Evolutionary conservation across 139 green algal species (phyloP).

Genomic region (Haematococcus lacustris): DNA sequence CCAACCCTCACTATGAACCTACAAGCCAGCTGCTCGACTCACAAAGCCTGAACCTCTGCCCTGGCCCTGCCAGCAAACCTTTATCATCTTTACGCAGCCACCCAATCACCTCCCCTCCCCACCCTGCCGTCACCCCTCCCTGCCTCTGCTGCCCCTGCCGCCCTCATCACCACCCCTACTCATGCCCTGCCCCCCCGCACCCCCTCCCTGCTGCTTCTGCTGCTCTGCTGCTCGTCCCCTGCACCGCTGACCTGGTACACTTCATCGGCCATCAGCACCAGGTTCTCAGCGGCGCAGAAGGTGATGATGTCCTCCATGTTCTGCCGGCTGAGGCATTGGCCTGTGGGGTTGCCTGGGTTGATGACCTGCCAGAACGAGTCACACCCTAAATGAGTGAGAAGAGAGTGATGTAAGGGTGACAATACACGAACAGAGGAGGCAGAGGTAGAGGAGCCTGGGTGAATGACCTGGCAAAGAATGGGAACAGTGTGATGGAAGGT

Average conservation of each 20-base stretch:
- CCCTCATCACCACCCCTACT: too few species aligned
- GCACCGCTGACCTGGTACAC: constrained; percentile 90
- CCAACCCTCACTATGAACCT: neutral
- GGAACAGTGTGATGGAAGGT: too few species aligned
- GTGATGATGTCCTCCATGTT: constrained; percentile 17
- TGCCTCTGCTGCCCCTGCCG: neutral
- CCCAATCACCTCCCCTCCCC: neutral
- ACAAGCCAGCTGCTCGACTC: neutral
- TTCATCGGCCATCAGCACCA: constrained; percentile 92
- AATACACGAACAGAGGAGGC: too few species aligned
- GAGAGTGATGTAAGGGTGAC: too few species aligned
- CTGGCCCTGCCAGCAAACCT: neutral
- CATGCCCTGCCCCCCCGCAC: too few species aligned
- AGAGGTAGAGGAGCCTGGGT: too few species aligned
- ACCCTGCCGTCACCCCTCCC: neutral
- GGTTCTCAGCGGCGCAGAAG: constrained; percentile 67
- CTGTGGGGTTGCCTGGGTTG: constrained; percentile 94
- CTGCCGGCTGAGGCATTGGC: constrained; percentile 22
- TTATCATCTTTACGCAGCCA: neutral
- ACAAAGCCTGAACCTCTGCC: neutral
- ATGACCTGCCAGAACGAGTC: too few species aligned
- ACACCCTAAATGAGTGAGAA: too few species aligned
- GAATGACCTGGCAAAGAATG: too few species aligned
- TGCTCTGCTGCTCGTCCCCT: too few species aligned
- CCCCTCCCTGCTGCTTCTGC: too few species aligned